These are phyloP conservation scores for Zygoascus flipseniorum DNA, from an alignment of 805 yeast genomes.

Conservation along the genomic window DNA sequence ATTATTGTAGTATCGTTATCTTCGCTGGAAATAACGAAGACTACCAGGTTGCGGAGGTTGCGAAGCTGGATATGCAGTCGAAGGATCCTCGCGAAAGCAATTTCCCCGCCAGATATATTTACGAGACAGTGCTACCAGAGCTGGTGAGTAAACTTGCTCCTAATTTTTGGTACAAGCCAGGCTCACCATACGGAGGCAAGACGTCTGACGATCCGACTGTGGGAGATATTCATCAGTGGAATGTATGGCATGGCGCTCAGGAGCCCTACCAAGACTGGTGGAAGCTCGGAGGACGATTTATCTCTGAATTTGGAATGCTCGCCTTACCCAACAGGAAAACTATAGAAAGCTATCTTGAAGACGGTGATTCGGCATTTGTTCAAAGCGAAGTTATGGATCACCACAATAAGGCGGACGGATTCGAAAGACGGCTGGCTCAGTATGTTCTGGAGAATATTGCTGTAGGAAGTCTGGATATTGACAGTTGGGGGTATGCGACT, in stretches of 20 bases:
- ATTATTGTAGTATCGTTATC: slow-evolving; percentile 30
- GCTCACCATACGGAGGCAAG: slow-evolving; percentile 42
- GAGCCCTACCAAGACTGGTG: slow-evolving; percentile 43
- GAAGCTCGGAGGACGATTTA: slow-evolving; percentile 39
- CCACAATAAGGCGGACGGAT: slow-evolving; percentile 44
- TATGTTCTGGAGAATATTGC: slow-evolving; percentile 40
- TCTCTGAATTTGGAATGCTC: slow-evolving; percentile 48
- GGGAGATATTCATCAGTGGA: slow-evolving; percentile 52
- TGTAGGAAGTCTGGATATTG: slow-evolving; percentile 30
- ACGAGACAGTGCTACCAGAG: slow-evolving; percentile 34
- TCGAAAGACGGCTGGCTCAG: slow-evolving; percentile 37
- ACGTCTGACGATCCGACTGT: slow-evolving; percentile 30
- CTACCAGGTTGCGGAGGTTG: slow-evolving; percentile 35
- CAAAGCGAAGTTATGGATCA: slow-evolving; percentile 37
- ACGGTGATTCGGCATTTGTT: slow-evolving; percentile 33
- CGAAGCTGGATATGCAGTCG: slow-evolving; percentile 8
- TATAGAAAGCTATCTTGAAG: slow-evolving; percentile 31
- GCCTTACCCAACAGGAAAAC: slow-evolving; percentile 36
- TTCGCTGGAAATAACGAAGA: slow-evolving; percentile 36
- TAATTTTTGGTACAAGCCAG: slow-evolving; percentile 35
- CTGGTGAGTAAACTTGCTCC: slow-evolving; percentile 24
- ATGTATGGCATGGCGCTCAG: slow-evolving; percentile 48
- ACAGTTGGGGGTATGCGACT: slow-evolving; percentile 42
- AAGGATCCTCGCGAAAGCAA: slow-evolving; percentile 9
- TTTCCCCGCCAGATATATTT: slow-evolving; percentile 38